Conservation (phyloP, 1,284 basidiomycete species). For the Bjerkandera adusta region DNA sequence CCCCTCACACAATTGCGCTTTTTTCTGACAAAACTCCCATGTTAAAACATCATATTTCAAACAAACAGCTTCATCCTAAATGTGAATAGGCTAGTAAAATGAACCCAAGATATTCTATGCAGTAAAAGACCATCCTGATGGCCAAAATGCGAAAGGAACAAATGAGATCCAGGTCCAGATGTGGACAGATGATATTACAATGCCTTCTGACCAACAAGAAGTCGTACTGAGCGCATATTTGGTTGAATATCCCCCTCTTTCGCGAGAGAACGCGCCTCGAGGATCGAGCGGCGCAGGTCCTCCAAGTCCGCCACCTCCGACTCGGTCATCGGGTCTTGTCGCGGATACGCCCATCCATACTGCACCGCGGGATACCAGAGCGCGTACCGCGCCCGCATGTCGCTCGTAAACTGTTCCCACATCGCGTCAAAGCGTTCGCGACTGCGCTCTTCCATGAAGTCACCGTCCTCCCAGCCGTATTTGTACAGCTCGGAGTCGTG, state of each 20-base stretch:
- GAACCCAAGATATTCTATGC: background rate
- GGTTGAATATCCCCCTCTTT: conserved; percentile 53
- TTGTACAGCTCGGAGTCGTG: conserved; percentile 46
- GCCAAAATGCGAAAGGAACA: too few species aligned
- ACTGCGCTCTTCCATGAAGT: conserved; percentile 50
- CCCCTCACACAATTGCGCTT: too few species aligned
- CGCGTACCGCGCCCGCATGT: conserved; percentile 66
- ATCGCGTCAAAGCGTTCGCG: conserved; percentile 63
- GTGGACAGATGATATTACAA: too few species aligned
- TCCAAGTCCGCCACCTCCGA: conserved; percentile 69
- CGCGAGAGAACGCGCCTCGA: conserved; percentile 54
- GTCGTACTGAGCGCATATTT: conserved; percentile 60
- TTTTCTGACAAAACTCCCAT: too few species aligned
- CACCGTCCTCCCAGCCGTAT: conserved; percentile 69
- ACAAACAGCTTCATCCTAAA: too few species aligned
- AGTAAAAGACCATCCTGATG: too few species aligned
- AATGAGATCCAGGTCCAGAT: too few species aligned
- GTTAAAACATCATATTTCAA: too few species aligned
- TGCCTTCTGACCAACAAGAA: conserved; percentile 61
- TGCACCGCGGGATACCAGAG: conserved; percentile 65
- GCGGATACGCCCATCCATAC: conserved; percentile 61
- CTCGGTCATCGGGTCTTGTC: conserved; percentile 59
- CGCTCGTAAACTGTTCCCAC: conserved; percentile 57
- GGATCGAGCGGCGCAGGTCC: conserved; percentile 57
- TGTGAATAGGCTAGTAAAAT: too few species aligned